Evolutionary conservation across 2,329 filamentous ascomycete species (phyloP).

Genomic region (Colletotrichum sp.): DNA sequence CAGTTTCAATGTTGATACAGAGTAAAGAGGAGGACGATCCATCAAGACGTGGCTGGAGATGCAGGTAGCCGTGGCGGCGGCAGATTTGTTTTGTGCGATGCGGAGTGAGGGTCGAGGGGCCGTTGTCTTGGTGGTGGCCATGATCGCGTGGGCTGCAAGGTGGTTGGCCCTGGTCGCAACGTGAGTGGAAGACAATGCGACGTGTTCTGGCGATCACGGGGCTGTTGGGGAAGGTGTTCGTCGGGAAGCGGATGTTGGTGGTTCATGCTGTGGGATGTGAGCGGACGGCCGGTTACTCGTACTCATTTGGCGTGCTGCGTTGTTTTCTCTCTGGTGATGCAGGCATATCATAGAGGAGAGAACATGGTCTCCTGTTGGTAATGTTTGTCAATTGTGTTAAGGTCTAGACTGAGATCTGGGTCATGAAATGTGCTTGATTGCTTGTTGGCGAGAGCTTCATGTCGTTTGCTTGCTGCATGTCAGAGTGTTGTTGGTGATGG

Average conservation of each 20-base stretch:
- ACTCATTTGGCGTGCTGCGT: background rate
- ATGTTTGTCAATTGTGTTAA: background rate
- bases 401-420: background rate
- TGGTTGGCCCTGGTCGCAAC: background rate
- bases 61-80: background rate
- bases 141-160: background rate
- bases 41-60: background rate
- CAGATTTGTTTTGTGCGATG: background rate
- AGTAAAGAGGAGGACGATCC: background rate
- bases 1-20: background rate
- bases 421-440: background rate
- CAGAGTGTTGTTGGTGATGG: background rate
- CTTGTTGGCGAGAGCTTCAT: background rate
- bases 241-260: background rate
- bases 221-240: background rate
- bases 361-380: fast-evolving
- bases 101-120: background rate
- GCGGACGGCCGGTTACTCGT: background rate
- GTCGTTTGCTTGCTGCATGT: background rate
- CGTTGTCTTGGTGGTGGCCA: background rate
- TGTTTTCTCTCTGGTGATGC: background rate
- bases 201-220: background rate
- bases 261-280: background rate
- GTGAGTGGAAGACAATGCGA: background rate
- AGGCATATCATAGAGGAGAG: background rate